phyloP scores from a whole-genome alignment of 305 asterid genomes.

The Solanum hybrid region DNA sequence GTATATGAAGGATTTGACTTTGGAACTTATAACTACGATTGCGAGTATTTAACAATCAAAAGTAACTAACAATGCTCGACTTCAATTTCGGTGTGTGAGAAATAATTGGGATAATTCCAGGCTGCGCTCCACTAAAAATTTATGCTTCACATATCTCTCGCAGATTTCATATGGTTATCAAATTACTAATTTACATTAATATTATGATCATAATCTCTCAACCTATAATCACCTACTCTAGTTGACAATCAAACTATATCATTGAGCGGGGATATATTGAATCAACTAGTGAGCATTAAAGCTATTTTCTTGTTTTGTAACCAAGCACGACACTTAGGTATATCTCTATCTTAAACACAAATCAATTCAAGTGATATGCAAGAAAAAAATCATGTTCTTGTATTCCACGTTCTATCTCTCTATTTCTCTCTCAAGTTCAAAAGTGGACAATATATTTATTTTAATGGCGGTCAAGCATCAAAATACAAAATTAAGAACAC shows the following conservation, averaged over 20 bases:
- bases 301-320: not conserved
- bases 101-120: not conserved
- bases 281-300: not conserved
- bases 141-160: not conserved
- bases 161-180: not conserved
- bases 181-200: not conserved
- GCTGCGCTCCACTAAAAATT: not conserved
- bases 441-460: not conserved
- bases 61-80: not conserved
- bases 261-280: not conserved
- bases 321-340: not conserved
- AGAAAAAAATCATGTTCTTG: not conserved
- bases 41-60: not conserved
- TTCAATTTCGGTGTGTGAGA: not conserved
- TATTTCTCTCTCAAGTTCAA: not conserved
- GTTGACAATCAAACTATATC: not conserved
- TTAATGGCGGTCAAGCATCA: not conserved
- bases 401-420: not conserved
- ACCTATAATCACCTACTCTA: not conserved
- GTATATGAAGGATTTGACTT: not conserved
- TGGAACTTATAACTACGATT: not conserved
- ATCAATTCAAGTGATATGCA: not conserved
- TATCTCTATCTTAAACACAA: not conserved
- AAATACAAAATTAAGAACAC: not conserved
- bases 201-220: not conserved